phyloP scores from a whole-genome alignment of 2,329 filamentous ascomycete genomes.

The Diaporthe sp. region DNA sequence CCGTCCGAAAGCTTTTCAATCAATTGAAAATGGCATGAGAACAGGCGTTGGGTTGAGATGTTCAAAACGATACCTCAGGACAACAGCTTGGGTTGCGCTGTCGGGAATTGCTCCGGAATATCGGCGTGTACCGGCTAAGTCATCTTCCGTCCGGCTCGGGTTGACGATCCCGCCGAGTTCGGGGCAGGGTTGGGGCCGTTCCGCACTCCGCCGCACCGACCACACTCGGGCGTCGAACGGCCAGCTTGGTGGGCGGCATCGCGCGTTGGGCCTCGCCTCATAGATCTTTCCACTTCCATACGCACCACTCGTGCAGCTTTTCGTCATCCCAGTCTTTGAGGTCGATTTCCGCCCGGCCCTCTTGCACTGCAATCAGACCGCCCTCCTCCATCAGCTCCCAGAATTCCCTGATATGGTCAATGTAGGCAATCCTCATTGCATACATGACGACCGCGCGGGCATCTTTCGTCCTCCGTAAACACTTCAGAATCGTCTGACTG shows the following conservation, averaged over 20 bases:
- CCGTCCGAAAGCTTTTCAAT: background rate
- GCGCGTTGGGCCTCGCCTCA: background rate
- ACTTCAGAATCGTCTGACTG: constrained; percentile 36
- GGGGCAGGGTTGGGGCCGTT: background rate
- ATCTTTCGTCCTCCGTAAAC: constrained; percentile 23
- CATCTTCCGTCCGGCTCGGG: background rate
- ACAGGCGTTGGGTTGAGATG: background rate
- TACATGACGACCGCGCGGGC: constrained; percentile 36
- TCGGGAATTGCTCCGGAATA: background rate
- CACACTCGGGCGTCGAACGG: background rate
- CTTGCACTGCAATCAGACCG: constrained; percentile 34
- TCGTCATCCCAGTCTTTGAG: constrained; percentile 38
- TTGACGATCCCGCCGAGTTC: constrained; percentile 4
- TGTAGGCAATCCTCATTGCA: constrained; percentile 37
- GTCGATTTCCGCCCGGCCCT: constrained; percentile 38
- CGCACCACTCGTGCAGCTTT: constrained; percentile 38
- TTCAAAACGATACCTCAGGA: background rate
- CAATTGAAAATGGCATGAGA: too few species aligned
- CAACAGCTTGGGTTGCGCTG: too few species aligned
- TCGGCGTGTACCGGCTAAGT: background rate
- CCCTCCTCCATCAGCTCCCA: constrained; percentile 40
- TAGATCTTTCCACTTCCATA: constrained; percentile 39
- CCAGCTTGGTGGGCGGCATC: background rate
- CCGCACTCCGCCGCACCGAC: background rate
- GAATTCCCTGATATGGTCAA: constrained; percentile 37